phyloP scores from a whole-genome alignment of 148 eudicot species.

The Euryodendron excelsum region DNA sequence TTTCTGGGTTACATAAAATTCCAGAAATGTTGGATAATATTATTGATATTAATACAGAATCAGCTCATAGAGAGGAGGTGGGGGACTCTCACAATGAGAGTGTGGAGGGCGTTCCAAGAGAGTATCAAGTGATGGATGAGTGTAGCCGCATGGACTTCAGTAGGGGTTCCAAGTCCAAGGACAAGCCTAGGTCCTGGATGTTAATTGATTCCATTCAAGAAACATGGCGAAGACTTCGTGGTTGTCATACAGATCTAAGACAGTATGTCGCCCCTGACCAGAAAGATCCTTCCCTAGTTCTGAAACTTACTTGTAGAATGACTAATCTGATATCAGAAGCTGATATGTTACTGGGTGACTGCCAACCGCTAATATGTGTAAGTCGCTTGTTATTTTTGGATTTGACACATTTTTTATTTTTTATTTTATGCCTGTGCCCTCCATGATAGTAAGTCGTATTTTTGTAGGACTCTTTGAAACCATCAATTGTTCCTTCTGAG shows the following conservation, averaged over 20 bases:
- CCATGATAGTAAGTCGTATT: slow-evolving; percentile 14
- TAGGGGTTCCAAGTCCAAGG: slow-evolving; percentile 39
- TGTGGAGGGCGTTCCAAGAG: slow-evolving; percentile 43
- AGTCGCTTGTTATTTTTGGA: slow-evolving; percentile 18
- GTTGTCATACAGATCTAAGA: slow-evolving; percentile 40
- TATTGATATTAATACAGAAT: slow-evolving; percentile 24
- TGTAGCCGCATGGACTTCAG: slow-evolving; percentile 82
- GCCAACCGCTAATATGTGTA: slow-evolving; percentile 46
- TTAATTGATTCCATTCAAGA: slow-evolving; percentile 52
- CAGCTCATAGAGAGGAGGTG: slow-evolving; percentile 43
- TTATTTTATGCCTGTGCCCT: slow-evolving; percentile 12
- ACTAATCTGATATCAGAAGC: slow-evolving; percentile 72
- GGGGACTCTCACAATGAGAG: slow-evolving; percentile 56
- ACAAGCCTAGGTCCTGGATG: slow-evolving; percentile 20
- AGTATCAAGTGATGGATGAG: slow-evolving; percentile 73
- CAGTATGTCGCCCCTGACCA: slow-evolving; percentile 47
- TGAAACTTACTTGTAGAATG: slow-evolving; percentile 50
- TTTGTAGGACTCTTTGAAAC: slow-evolving; percentile 53
- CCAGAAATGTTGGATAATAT: slow-evolving; percentile 23
- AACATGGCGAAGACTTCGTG: slow-evolving; percentile 68
- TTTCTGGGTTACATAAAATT: slow-evolving; percentile 18
- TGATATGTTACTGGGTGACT: slow-evolving; percentile 64
- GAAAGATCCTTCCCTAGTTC: slow-evolving; percentile 40
- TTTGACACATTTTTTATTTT: not conserved
- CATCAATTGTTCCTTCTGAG: slow-evolving; percentile 43